phyloP scores from a whole-genome alignment of 2,329 filamentous ascomycete genomes.

The Nannizziopsis barbatae region DNA sequence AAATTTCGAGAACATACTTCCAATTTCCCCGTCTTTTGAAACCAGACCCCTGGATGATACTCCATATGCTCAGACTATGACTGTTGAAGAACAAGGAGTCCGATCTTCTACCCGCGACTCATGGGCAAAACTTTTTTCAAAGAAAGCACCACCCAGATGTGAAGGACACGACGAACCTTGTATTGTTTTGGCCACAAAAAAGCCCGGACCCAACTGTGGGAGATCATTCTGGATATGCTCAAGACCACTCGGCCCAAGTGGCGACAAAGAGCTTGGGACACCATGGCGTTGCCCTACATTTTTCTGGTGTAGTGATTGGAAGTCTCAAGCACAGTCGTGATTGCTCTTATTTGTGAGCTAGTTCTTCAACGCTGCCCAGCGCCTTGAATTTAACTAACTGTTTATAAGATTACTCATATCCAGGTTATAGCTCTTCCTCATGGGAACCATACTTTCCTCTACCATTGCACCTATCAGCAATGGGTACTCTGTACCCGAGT shows the following conservation, averaged over 20 bases:
- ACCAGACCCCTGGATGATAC: too few species aligned
- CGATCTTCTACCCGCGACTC: conserved; percentile 67
- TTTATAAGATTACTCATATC: too few species aligned
- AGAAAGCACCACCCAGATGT: conserved; percentile 62
- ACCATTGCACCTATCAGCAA: too few species aligned
- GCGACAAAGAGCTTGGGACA: conserved; percentile 70
- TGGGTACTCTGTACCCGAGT: too few species aligned
- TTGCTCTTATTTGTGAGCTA: too few species aligned
- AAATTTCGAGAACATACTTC: too few species aligned
- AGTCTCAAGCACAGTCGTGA: conserved; percentile 17
- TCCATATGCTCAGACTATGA: too few species aligned
- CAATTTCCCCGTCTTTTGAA: too few species aligned
- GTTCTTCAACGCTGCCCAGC: too few species aligned
- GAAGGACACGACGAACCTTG: conserved; percentile 78
- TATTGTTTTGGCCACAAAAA: conserved; percentile 73
- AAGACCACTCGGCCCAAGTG: conserved; percentile 73
- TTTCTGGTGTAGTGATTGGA: conserved; percentile 57
- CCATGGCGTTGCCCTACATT: conserved; percentile 85
- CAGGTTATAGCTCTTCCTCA: neutral
- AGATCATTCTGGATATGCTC: conserved; percentile 57
- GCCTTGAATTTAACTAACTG: too few species aligned
- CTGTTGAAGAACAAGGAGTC: neutral
- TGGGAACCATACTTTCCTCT: too few species aligned
- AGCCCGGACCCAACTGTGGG: conserved; percentile 69
- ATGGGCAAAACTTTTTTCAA: conserved; percentile 75